Conservation (phyloP, 306 rosid genomes). For the Lathyrus sativus region DNA sequence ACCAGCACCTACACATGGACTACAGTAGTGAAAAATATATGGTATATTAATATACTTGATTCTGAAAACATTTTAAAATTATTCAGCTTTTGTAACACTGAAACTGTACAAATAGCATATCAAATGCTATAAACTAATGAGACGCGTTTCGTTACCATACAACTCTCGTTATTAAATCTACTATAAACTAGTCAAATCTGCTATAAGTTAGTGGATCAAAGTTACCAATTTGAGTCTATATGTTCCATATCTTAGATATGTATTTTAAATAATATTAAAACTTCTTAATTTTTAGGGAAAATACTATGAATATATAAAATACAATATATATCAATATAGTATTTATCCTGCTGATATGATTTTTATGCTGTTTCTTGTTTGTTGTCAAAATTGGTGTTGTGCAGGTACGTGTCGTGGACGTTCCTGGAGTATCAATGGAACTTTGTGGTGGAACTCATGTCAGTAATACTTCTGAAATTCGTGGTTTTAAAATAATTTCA, state of each 20-base stretch:
- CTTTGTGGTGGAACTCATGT: constrained; percentile 99
- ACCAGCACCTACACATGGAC: constrained; percentile 32
- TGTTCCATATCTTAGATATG: constrained; percentile 20
- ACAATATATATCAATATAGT: too few species aligned
- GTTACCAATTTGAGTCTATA: not conserved
- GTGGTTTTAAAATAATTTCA: constrained; percentile 86
- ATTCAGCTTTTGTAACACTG: constrained; percentile 27
- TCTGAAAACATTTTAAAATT: constrained; percentile 16
- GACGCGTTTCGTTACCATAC: not conserved
- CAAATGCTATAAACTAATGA: not conserved
- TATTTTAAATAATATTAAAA: constrained; percentile 15
- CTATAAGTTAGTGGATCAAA: not conserved
- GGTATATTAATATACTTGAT: constrained; percentile 18
- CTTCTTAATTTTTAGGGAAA: constrained; percentile 24
- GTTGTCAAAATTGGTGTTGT: constrained; percentile 39
- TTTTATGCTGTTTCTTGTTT: constrained; percentile 19
- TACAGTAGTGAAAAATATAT: constrained; percentile 15
- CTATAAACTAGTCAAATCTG: not conserved
- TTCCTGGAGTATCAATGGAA: constrained; percentile 96
- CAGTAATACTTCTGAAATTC: constrained; percentile 84
- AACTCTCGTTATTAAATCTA: not conserved
- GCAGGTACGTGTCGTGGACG: constrained; percentile 96
- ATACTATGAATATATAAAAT: not conserved
- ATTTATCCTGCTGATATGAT: not conserved
- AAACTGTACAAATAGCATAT: constrained; percentile 6